Evolutionary conservation across 768 basidiomycete genomes (phyloP).

Genomic region (Baorangia bicolor): DNA sequence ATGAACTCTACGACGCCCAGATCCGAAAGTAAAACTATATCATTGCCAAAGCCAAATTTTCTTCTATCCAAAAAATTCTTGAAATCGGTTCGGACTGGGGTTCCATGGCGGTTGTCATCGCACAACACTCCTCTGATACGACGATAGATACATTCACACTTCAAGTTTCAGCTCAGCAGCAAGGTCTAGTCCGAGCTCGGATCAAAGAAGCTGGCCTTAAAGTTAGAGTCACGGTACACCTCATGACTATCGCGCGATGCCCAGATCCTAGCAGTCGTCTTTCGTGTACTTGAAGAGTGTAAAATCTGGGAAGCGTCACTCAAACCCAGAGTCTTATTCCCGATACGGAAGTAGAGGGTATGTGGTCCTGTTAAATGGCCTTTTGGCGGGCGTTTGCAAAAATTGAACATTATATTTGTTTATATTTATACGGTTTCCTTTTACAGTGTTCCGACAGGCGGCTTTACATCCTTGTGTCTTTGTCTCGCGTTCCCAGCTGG

Average conservation of each 20-base stretch:
- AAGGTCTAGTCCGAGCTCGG: neutral
- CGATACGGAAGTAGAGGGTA: too few relatives aligned
- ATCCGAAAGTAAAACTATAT: neutral
- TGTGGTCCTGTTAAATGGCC: too few relatives aligned
- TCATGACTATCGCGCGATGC: constrained; percentile 4
- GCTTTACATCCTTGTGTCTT: too few relatives aligned
- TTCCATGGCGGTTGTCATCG: neutral
- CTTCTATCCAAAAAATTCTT: neutral
- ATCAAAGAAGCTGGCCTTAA: neutral
- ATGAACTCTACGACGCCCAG: neutral
- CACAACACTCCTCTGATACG: neutral
- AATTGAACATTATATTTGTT: too few relatives aligned
- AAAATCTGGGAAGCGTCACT: too few relatives aligned
- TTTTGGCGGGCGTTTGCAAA: too few relatives aligned
- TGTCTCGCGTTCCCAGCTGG: too few relatives aligned
- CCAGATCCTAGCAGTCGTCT: neutral
- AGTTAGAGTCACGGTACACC: neutral
- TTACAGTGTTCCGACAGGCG: too few relatives aligned
- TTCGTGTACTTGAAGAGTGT: too few relatives aligned
- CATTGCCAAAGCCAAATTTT: neutral
- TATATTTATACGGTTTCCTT: too few relatives aligned
- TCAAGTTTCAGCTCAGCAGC: neutral
- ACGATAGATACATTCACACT: neutral
- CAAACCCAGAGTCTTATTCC: too few relatives aligned
- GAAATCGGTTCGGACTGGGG: neutral